Conservation (phyloP, 345 rosid genomes). For the Syzygium aqueum region DNA sequence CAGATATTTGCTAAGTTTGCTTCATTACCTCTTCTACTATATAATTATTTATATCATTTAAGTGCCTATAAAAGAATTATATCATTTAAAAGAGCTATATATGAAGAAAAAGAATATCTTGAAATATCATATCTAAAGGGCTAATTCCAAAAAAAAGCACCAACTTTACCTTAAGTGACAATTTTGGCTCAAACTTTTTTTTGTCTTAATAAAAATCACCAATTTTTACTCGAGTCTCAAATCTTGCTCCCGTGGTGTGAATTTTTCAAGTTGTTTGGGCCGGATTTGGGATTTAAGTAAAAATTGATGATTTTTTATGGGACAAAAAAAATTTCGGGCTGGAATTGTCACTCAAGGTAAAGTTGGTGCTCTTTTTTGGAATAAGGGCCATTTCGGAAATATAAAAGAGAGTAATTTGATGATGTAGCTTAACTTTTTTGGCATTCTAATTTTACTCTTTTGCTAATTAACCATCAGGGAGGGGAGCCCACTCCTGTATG, state of each 20-base stretch:
- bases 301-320: no score
- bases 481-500: slow-evolving; percentile 61
- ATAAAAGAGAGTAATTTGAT: neutral
- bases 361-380: no score
- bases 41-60: neutral
- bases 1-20: neutral
- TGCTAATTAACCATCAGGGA: slow-evolving; percentile 30
- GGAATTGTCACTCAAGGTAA: no score
- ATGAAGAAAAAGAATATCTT: neutral
- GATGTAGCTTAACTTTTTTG: neutral
- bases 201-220: no score
- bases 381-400: neutral
- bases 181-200: no score
- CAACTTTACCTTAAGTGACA: no score
- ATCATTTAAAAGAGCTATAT: neutral
- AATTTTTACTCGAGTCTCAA: no score
- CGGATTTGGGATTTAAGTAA: no score
- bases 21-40: neutral
- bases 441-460: neutral
- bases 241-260: no score
- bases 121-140: neutral
- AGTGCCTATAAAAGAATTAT: neutral
- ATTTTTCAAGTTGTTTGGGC: no score
- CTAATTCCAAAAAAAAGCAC: no score
- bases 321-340: no score